Evolutionary conservation across 768 basidiomycete genomes (phyloP).

Genomic region (Pisolithus sp.): DNA sequence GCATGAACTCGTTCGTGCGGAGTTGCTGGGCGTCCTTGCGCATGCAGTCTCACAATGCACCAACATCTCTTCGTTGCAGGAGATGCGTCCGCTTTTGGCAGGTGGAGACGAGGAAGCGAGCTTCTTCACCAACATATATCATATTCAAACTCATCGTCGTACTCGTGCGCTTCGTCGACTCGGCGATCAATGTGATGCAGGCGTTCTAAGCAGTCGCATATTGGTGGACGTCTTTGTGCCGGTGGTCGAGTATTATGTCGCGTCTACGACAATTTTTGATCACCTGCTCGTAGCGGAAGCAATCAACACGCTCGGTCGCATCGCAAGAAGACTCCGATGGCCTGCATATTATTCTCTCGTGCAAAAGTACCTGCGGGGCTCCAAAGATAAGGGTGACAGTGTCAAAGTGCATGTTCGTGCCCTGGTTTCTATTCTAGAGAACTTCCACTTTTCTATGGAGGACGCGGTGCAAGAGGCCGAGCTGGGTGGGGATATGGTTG

Average conservation of each 20-base stretch:
- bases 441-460: conserved; percentile 88
- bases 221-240: conserved; percentile 83
- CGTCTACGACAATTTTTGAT: conserved; percentile 54
- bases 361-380: conserved; percentile 71
- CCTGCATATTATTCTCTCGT: conserved; percentile 74
- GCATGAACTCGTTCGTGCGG: conserved; percentile 80
- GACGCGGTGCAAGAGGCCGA: conserved; percentile 35
- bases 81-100: conserved; percentile 77
- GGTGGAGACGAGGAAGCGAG: conserved; percentile 90
- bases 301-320: conserved; percentile 67
- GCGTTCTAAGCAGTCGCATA: conserved; percentile 58
- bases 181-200: conserved; percentile 65
- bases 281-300: conserved; percentile 91
- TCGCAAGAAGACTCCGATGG: conserved; percentile 78
- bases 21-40: conserved; percentile 73
- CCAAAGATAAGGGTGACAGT: conserved; percentile 58
- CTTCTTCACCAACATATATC: conserved; percentile 94
- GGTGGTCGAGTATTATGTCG: conserved; percentile 75
- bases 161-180: conserved; percentile 82
- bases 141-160: conserved; percentile 88
- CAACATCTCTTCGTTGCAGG: conserved; percentile 54
- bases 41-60: conserved; percentile 64
- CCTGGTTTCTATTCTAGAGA: conserved; percentile 77
- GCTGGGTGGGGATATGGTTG: conserved; percentile 23
- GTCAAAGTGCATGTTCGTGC: conserved; percentile 82